phyloP scores from a whole-genome alignment of 768 basidiomycete genomes.

The Pleurotus djamor region DNA sequence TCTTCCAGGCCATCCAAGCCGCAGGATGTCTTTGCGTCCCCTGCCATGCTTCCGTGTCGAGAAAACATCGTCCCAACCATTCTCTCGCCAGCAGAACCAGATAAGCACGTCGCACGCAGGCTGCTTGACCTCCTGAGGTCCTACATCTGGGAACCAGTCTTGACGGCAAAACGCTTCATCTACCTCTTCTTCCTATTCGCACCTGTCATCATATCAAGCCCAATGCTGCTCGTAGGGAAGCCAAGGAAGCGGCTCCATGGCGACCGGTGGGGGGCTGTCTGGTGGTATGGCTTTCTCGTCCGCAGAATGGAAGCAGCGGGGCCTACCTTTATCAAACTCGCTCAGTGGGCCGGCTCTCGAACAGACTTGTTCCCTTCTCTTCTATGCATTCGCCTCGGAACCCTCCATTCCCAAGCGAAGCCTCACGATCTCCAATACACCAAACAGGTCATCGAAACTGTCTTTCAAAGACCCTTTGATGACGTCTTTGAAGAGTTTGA shows the following conservation, averaged over 20 bases:
- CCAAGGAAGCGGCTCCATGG: constrained; percentile 55
- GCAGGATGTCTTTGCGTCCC: constrained; percentile 47
- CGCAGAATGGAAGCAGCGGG: constrained; percentile 91
- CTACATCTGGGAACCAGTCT: constrained; percentile 79
- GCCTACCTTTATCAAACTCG: constrained; percentile 96
- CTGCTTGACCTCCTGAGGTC: constrained; percentile 48
- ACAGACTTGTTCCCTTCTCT: constrained; percentile 88
- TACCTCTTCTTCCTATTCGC: constrained; percentile 81
- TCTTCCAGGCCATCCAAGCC: constrained; percentile 36
- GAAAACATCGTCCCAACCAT: constrained; percentile 33
- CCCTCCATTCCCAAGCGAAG: constrained; percentile 84
- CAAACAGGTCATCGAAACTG: constrained; percentile 73
- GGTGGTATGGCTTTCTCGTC: constrained; percentile 96
- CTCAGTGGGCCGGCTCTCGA: constrained; percentile 98
- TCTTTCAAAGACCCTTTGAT: constrained; percentile 81
- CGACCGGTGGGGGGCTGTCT: constrained; percentile 90
- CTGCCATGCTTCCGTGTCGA: constrained; percentile 40
- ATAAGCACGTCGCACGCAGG: constrained; percentile 41
- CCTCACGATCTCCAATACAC: constrained; percentile 84
- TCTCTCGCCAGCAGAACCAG: constrained; percentile 67
- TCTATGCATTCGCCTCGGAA: constrained; percentile 82
- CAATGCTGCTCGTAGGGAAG: constrained; percentile 76
- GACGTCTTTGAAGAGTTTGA: constrained; percentile 93
- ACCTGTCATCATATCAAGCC: constrained; percentile 81
- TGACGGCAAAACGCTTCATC: constrained; percentile 81